Base-by-base conservation (phyloP, 306 rosid genomes). In the Quillaja saponaria region DNA sequence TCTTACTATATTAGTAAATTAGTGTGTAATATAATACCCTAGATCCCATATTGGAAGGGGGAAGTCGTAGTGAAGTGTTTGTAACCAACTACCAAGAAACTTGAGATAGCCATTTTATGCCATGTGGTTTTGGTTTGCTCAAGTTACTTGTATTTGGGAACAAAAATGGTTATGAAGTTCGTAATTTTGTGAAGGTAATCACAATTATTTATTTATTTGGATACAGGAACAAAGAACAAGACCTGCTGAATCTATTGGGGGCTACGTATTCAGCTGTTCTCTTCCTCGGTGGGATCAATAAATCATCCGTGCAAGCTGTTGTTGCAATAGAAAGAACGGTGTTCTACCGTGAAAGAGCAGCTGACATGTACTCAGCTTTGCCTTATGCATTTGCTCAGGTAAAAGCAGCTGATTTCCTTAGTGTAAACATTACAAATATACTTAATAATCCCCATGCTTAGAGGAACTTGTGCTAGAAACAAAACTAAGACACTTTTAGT, bases 301-400 rank as follows among this genome's bases (percentile, higher is more conserved):
- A 77, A n/a, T 0, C 45, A 39, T 2, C 69, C 9, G 84, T 78
- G 46, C 79, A 64, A 70, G 76, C 87, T 31, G 68, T 78, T 46
- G 84, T 78, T 52, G 76, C 77, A 25, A 61, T 68, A 68, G 87
- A 75, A 75, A 75, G 81, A 72, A 75, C 75, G 0, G 82, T 73
- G 48, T 82, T 78, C 77, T 78, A 82, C 70, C 80, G 82, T 2
- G 87, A 82, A 78, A 78, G 69, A 78, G 87, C 84, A 0, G 77
- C 87, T 1, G 84, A 81, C 61, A 68, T 82, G 84, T 82, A 82
- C 66, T 78, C 81, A 47, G 48, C 84, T 63, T 66, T 82, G 20
- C 81, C 87, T 34, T 82, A 82, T 76, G 77, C 86, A 58, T 44
- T 81, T 60, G 79, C 80, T 38, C 90, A 81, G 84, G 90, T 84